Base-by-base conservation (phyloP, 441 rosid genomes). In the Adansonia madagascariensis region DNA sequence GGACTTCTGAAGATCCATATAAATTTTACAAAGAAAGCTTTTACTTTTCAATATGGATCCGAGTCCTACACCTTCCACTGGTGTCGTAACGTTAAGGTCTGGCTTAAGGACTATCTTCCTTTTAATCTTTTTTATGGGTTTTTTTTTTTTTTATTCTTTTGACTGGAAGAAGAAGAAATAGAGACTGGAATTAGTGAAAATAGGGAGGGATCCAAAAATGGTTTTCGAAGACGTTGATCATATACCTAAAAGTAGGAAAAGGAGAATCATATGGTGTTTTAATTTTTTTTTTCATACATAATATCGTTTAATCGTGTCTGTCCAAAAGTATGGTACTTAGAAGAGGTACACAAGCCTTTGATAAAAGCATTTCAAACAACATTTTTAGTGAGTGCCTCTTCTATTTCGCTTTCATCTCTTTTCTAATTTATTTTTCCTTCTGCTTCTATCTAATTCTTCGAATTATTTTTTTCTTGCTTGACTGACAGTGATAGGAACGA, bases 181-280 rank as follows among this genome's bases (percentile, higher is more conserved):
- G 31, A 20, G 73, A 3, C 71, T 80, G 76, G 71, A 79, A 77
- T 44, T 75, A 75, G 81, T 27, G 78, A 71, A 57, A 66, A 61
- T 69, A 50, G 35, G 50, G 80, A 72, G 80, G 80, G 70, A 80
- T 78, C 80, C 80, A 74, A 79, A 78, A 43, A 61, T 61, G 66
- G 43, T 78, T 62, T 76, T 81, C 80, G 81, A 75, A 77, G 82
- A 79, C 46, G 60, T n/a, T 52, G 77, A 79, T 79, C 83, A 84
- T 82, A 81, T 78, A 85, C 91, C 84, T 84, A 80, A 27, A 86
- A 86, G 88, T 83, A 80, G 91, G 90, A 89, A 88, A 86, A 86
- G 82, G 85, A 27, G 35, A 27, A 27, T 27, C 35, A 27, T 27
- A 27, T 27, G 35, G 35, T 27, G 35, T 27, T 27, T 27, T 27